A percentile compares a stretch with the other conserved stretches of the same genome.
phyloP scores from a whole-genome alignment of 257 asterid species.

The Ballota nigra region DNA sequence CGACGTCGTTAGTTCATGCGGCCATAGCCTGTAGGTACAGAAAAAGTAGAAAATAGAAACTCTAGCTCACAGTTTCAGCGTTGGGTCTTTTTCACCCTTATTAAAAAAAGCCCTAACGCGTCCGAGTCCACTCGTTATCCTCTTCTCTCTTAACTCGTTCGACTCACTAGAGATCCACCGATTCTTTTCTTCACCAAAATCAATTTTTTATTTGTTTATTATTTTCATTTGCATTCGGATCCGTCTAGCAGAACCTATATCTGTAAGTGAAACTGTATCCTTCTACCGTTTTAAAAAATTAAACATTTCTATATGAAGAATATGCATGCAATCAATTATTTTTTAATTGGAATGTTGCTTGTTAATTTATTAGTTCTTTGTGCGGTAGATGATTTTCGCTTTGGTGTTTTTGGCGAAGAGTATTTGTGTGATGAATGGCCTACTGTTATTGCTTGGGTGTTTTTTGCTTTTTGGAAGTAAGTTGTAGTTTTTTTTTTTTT shows the following conservation, averaged over 20 bases:
- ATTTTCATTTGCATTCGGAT: conserved; percentile 17
- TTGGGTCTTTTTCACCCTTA: conserved; percentile 18
- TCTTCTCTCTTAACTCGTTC: conserved; percentile 23
- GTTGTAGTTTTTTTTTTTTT: neutral
- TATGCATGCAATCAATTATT: conserved; percentile 18
- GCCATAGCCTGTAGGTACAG: neutral
- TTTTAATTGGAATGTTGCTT: neutral
- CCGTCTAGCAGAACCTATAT: conserved; percentile 18
- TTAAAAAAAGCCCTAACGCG: conserved; percentile 32
- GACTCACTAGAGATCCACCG: conserved; percentile 33
- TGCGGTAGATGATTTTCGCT: neutral
- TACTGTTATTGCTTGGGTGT: too few species aligned
- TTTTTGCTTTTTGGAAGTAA: neutral
- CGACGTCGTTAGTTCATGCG: neutral
- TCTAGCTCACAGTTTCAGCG: conserved; percentile 12
- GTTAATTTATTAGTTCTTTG: neutral
- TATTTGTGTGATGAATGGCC: neutral
- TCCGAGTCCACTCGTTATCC: conserved; percentile 33
- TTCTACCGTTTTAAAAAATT: neutral
- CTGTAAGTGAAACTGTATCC: conserved; percentile 21
- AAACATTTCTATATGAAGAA: neutral
- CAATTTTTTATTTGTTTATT: neutral
- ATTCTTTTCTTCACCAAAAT: neutral
- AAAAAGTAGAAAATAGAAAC: conserved; percentile 3
- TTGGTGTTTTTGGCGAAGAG: neutral